Conservation (phyloP, 495 filamentous ascomycete genomes). For the Alectoria sarmentosa region DNA sequence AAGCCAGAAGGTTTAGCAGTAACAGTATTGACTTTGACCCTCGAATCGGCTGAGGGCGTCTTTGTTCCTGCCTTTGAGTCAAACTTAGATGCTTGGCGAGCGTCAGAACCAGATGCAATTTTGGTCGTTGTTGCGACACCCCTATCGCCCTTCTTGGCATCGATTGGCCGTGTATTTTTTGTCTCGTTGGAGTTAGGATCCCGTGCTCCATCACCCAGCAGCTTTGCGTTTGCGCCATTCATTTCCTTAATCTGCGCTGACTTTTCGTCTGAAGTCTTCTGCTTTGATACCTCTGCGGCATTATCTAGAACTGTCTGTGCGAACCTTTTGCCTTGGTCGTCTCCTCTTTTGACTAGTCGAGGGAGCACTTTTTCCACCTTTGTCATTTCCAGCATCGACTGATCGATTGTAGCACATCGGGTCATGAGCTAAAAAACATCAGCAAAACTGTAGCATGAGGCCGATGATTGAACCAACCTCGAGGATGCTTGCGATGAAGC, state of each 20-base stretch:
- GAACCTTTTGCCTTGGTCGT: conserved; percentile 50
- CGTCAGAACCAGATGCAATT: conserved; percentile 16
- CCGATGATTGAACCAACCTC: conserved; percentile 36
- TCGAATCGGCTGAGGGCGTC: conserved; percentile 25
- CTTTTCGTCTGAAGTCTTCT: conserved; percentile 40
- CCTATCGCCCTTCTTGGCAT: conserved; percentile 36
- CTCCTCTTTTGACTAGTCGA: conserved; percentile 59
- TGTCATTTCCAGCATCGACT: conserved; percentile 53
- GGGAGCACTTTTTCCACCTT: conserved; percentile 60
- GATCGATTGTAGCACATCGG: conserved; percentile 56
- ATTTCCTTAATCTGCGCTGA: conserved; percentile 12
- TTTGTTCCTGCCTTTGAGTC: conserved; percentile 29
- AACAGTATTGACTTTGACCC: conserved; percentile 43
- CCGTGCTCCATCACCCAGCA: conserved; percentile 27
- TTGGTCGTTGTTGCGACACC: conserved; percentile 19
- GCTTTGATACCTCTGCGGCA: conserved; percentile 47
- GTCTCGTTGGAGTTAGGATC: conserved; percentile 34
- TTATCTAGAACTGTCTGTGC: conserved; percentile 52
- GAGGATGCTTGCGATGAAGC: conserved; percentile 56
- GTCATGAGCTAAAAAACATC: conserved; percentile 46
- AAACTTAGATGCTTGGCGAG: conserved; percentile 9
- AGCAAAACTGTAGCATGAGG: conserved; percentile 20
- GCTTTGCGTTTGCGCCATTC: conserved; percentile 29
- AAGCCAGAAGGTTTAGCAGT: conserved; percentile 51
- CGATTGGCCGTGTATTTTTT: conserved; percentile 43